A percentile compares a stretch with the other conserved stretches of the same genome.
Conservation (phyloP, 768 basidiomycete species). For the Podaxis carcinomalis region DNA sequence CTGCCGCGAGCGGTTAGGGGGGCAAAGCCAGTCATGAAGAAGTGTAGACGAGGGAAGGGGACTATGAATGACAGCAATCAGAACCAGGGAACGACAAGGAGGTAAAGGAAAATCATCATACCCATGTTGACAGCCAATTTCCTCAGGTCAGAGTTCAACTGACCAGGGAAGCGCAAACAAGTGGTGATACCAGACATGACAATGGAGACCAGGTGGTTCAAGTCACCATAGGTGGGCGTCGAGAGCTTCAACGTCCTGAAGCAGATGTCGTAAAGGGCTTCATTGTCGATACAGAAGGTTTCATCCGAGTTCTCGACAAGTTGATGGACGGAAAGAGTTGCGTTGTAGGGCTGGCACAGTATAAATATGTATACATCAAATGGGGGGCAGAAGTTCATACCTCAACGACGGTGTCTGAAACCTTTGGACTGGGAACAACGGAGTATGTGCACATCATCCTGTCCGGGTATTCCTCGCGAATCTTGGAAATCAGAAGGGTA, state of each 20-base stretch:
- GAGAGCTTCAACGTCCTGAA: conserved; percentile 96
- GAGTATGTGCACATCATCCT: conserved; percentile 99
- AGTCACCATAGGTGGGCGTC: conserved; percentile 94
- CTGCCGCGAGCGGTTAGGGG: conserved; percentile 92
- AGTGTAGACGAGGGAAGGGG: conserved; percentile 98
- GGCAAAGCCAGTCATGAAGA: conserved; percentile 98
- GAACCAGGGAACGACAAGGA: neutral
- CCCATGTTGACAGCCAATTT: conserved; percentile 99
- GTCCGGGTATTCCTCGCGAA: conserved; percentile 98
- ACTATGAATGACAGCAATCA: conserved; percentile 39
- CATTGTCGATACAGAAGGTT: conserved; percentile 99
- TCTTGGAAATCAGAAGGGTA: conserved; percentile 97
- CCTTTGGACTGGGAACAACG: conserved; percentile 95
- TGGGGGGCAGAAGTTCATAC: conserved; percentile 29
- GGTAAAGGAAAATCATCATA: conserved; percentile 28
- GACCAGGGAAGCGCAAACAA: conserved; percentile 99
- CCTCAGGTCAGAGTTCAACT: conserved; percentile 96
- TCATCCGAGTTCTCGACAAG: conserved; percentile 99
- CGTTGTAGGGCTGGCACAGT: conserved; percentile 82
- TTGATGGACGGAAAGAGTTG: conserved; percentile 96
- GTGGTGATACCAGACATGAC: conserved; percentile 99
- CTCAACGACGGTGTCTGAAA: conserved; percentile 98
- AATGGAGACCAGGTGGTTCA: conserved; percentile 95
- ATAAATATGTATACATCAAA: neutral
- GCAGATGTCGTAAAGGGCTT: conserved; percentile 98